Percentiles rank a stretch among this genome's conserved stretches.
phyloP scores from a whole-genome alignment of 768 basidiomycete species.

The Tulasnella sp. region DNA sequence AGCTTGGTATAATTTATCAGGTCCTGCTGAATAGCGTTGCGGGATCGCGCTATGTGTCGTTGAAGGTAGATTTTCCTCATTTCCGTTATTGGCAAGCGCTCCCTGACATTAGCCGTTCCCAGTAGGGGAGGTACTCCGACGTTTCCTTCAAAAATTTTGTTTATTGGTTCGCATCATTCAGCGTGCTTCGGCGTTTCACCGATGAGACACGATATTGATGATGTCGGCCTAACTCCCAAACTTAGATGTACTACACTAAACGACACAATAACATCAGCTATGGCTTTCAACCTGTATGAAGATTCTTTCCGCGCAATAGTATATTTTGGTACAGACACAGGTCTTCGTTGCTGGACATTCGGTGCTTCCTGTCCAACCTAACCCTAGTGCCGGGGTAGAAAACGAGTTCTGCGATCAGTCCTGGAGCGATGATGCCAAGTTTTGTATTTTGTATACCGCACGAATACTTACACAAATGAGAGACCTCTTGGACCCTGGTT shows the following conservation, averaged over 20 bases:
- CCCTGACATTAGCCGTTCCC: background rate
- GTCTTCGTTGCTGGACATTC: background rate
- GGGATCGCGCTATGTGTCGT: background rate
- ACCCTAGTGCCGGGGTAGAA: background rate
- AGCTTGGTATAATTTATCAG: conserved; percentile 31
- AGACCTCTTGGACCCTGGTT: background rate
- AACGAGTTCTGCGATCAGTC: background rate
- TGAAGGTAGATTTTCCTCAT: background rate
- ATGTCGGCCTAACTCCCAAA: background rate
- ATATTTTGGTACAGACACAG: background rate
- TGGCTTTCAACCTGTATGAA: background rate
- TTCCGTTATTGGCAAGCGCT: background rate
- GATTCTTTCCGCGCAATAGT: background rate
- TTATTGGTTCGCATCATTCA: background rate
- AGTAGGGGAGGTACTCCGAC: background rate
- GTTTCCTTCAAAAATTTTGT: background rate
- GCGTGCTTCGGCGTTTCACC: background rate
- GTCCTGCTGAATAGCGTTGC: conserved; percentile 22
- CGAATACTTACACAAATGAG: background rate
- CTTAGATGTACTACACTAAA: background rate
- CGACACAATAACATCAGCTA: background rate
- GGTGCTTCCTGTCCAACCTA: background rate
- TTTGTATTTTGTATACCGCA: background rate
- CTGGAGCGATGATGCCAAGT: background rate
- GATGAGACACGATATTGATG: background rate